Percentiles rank a stretch among this genome's conserved stretches.
Conservation (phyloP, 2,329 filamentous ascomycete species). For the Cercospora janseana region DNA sequence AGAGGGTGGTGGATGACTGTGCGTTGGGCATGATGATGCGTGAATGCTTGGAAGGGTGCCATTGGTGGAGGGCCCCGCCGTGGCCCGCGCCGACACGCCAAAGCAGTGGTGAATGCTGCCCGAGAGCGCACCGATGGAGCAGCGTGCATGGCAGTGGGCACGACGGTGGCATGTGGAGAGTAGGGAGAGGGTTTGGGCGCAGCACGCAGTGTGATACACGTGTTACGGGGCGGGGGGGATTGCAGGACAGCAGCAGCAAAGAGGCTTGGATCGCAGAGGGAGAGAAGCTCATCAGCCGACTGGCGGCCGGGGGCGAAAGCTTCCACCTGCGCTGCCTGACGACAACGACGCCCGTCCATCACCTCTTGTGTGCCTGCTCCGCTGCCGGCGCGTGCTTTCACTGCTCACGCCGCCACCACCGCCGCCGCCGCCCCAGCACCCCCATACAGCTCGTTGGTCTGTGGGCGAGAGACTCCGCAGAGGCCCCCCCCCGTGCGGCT, state of each 20-base stretch:
- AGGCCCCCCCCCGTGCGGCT: background rate
- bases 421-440: background rate
- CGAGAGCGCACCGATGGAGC: background rate
- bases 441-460: background rate
- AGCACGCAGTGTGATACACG: slow-evolving; percentile 9
- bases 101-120: background rate
- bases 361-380: too few species aligned
- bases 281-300: slow-evolving; percentile 5
- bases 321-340: background rate
- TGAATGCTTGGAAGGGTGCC: slow-evolving; percentile 3
- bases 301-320: slow-evolving; percentile 2
- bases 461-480: background rate
- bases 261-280: slow-evolving; percentile 4
- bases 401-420: too few species aligned
- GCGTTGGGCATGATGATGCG: slow-evolving; percentile 7
- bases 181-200: background rate
- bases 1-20: background rate
- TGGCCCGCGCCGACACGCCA: background rate
- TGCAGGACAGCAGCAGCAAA: slow-evolving; percentile 9
- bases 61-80: slow-evolving; percentile 5
- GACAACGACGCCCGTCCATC: background rate
- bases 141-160: background rate
- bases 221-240: background rate
- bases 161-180: background rate
- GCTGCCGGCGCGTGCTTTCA: too few species aligned